Percentiles rank a stretch among this genome's conserved stretches.
phyloP scores from a whole-genome alignment of 768 basidiomycete genomes.

The Pleurotus salmoneostramineus region DNA sequence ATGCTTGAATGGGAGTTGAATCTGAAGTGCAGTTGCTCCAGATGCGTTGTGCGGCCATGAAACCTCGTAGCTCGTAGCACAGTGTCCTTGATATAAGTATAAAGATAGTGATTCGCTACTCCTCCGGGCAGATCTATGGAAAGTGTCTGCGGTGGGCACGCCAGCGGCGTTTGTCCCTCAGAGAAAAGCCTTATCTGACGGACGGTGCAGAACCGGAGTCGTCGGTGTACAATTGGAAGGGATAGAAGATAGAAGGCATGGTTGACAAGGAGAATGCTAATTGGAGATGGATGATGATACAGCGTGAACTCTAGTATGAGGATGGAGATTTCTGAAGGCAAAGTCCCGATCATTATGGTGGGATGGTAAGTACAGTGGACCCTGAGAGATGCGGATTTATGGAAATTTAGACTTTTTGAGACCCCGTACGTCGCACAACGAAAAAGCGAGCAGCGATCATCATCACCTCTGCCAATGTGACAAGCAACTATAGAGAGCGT shows the following conservation, averaged over 20 bases:
- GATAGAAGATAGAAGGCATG: constrained; percentile 17
- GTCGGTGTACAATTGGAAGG: constrained; percentile 17
- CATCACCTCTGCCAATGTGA: constrained; percentile 14
- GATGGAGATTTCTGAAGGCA: background rate
- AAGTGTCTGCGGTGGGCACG: constrained; percentile 10
- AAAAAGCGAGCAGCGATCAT: constrained; percentile 17
- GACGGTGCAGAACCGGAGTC: constrained; percentile 19
- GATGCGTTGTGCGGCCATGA: background rate
- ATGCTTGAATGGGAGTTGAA: constrained; percentile 35
- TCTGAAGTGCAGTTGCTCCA: constrained; percentile 29
- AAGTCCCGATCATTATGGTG: background rate
- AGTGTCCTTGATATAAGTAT: constrained; percentile 16
- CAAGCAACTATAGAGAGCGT: background rate
- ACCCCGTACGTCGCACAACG: constrained; percentile 17
- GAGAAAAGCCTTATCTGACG: constrained; percentile 15
- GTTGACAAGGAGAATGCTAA: constrained; percentile 16
- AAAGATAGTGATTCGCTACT: background rate
- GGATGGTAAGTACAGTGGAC: background rate
- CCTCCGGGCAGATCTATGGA: constrained; percentile 4
- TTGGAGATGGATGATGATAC: background rate
- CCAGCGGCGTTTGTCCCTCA: background rate
- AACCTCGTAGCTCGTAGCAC: background rate
- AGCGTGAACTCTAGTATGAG: background rate
- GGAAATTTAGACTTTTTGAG: constrained; percentile 17
- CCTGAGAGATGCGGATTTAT: background rate